These are phyloP conservation scores for Myochromella boudieri DNA, from an alignment of 768 basidiomycete species.

Conservation along the genomic window DNA sequence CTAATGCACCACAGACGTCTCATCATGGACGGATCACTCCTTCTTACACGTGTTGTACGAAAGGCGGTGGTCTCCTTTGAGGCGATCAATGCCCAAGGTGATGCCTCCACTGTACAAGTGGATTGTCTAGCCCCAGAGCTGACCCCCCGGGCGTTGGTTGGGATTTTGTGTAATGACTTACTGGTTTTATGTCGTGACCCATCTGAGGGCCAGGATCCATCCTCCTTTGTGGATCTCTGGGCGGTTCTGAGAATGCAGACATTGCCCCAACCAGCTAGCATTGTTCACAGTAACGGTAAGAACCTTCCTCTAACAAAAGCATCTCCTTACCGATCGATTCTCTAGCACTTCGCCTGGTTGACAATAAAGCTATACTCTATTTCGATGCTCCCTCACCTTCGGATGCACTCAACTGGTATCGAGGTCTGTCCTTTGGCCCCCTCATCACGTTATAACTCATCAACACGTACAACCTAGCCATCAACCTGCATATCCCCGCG, in stretches of 20 bases:
- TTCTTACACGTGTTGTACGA: conserved; percentile 87
- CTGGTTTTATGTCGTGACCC: conserved; percentile 90
- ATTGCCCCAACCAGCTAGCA: conserved; percentile 83
- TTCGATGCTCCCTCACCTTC: conserved; percentile 84
- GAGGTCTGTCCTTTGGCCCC: conserved; percentile 51
- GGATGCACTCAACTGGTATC: conserved; percentile 87
- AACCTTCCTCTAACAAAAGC: conserved; percentile 1
- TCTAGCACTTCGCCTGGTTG: conserved; percentile 80
- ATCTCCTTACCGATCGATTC: conserved; percentile 1
- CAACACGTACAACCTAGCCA: conserved; percentile 47
- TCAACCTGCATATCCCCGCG: conserved; percentile 85
- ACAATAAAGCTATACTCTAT: conserved; percentile 90
- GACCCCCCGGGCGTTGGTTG: conserved; percentile 75
- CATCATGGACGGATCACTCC: conserved; percentile 87
- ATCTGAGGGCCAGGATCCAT: conserved; percentile 74
- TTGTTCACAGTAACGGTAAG: conserved; percentile 82
- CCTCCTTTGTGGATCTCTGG: conserved; percentile 86
- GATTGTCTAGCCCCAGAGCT: conserved; percentile 88
- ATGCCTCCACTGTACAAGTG: conserved; percentile 80
- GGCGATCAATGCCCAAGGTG: conserved; percentile 73
- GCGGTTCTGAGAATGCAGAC: conserved; percentile 97
- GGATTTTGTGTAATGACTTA: conserved; percentile 90
- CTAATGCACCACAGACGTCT: conserved; percentile 58
- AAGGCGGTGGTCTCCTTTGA: conserved; percentile 83
- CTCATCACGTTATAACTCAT: neutral